Evolutionary conservation across 495 filamentous ascomycete genomes (phyloP).

Genomic region (Daldinia childiae): DNA sequence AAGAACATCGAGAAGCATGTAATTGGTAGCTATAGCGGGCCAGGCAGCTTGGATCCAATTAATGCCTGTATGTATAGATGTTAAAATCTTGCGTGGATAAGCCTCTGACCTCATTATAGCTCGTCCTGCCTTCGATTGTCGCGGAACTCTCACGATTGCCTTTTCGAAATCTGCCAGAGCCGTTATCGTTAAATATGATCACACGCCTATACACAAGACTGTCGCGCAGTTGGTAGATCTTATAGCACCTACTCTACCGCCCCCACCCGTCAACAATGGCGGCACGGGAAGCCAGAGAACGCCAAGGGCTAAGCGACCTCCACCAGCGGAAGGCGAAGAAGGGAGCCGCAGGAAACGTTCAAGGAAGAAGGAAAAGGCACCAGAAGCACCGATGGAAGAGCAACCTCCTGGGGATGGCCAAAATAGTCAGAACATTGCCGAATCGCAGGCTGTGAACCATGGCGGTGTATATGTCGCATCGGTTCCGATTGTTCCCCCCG

Average conservation of each 20-base stretch:
- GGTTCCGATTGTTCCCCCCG: conserved; percentile 54
- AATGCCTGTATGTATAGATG: conserved; percentile 46
- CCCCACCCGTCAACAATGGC: conserved; percentile 17
- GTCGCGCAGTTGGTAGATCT: conserved; percentile 54
- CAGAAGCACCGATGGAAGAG: conserved; percentile 36
- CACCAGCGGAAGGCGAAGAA: conserved; percentile 36
- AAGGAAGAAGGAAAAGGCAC: conserved; percentile 39
- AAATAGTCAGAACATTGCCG: conserved; percentile 17
- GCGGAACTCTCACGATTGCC: conserved; percentile 54
- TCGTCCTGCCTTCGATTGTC: conserved; percentile 62
- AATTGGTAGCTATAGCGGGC: conserved; percentile 56
- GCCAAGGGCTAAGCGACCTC: conserved; percentile 38
- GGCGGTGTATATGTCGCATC: conserved; percentile 25
- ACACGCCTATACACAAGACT: conserved; percentile 58
- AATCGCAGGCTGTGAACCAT: conserved; percentile 3
- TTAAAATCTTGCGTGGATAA: background rate
- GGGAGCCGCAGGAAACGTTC: conserved; percentile 42
- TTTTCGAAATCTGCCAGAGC: conserved; percentile 52
- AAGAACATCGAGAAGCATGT: conserved; percentile 48
- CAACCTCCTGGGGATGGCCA: conserved; percentile 9
- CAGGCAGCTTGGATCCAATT: conserved; percentile 51
- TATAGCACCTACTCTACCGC: conserved; percentile 46
- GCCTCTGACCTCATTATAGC: conserved; percentile 45
- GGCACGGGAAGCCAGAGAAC: conserved; percentile 32
- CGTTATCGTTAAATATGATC: conserved; percentile 58